Percentiles rank a stretch among this genome's conserved stretches.
Conservation (phyloP, 495 filamentous ascomycete genomes). For the Acidomyces sp. region DNA sequence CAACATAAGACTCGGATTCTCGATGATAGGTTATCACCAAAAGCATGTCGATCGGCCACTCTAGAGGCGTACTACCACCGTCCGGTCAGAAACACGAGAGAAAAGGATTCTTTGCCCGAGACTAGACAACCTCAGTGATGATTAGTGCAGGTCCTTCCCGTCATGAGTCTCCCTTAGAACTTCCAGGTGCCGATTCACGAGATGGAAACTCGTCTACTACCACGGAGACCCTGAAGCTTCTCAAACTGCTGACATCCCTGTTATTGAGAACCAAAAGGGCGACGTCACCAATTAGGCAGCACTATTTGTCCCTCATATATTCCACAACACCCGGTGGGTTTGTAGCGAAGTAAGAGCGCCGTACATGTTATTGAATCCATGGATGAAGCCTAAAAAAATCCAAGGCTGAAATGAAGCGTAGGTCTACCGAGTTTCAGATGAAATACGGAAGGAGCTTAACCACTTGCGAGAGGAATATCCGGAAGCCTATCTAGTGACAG, state of each 20-base stretch:
- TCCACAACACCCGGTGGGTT: slow-evolving; percentile 11
- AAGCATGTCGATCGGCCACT: too few relatives aligned
- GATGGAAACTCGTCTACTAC: background rate
- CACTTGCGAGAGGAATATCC: slow-evolving; percentile 62
- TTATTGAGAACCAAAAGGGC: too few relatives aligned
- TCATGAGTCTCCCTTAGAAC: background rate
- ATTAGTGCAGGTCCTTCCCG: background rate
- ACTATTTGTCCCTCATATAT: too few relatives aligned
- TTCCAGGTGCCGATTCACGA: background rate
- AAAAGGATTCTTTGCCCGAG: slow-evolving; percentile 7
- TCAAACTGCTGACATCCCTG: slow-evolving; percentile 8
- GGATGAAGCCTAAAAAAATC: slow-evolving; percentile 67
- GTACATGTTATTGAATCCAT: slow-evolving; percentile 65
- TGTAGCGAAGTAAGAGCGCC: slow-evolving; percentile 42
- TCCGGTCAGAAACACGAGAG: too few relatives aligned
- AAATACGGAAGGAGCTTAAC: slow-evolving; percentile 67
- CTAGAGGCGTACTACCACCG: too few relatives aligned
- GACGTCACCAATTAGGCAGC: too few relatives aligned
- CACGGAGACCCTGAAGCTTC: slow-evolving; percentile 1
- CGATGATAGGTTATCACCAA: too few relatives aligned
- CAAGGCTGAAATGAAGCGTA: slow-evolving; percentile 55
- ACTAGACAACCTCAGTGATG: slow-evolving; percentile 3
- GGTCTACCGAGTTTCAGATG: slow-evolving; percentile 53
- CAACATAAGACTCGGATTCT: too few relatives aligned
- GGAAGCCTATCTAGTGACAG: too few relatives aligned